Evolutionary conservation across 768 basidiomycete genomes (phyloP), one percentile per base, ranked within the genome.

Genomic region (Trametopsis cervina): DNA sequence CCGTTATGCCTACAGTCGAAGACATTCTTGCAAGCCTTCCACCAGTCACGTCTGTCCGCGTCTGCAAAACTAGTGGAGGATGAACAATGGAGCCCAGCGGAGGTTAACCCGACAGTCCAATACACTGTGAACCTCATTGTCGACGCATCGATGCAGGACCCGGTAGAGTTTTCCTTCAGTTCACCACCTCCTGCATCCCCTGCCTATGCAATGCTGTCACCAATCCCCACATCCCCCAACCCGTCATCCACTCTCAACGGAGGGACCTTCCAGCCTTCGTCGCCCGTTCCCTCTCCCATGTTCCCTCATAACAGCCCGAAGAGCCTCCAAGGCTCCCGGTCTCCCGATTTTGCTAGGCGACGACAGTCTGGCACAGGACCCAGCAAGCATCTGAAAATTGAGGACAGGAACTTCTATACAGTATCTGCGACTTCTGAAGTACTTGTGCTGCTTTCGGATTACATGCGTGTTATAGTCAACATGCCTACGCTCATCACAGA

Each of bases 401-500:
- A n/a, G n/a, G n/a, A 89, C 22, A 75, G 83, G 46, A 72, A 76
- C 17, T 98, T 88, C 69, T 94, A 84, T 58, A 78, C 85, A 17
- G 96, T 99, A 26, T 70, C 78, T 21, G 93, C 94, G 10, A 97
- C 93, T 2, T 70, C 85, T 22, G 79, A 86, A 54, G 81, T 83
- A 21, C 72, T 92, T 10, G 66, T 69, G 15, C 70, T 95, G 2
- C 69, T 97, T 13, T 60, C 81, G 33, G 93, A 97, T 62, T 99
- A 99, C 65, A 70, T 97, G 44, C 79, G 80, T 53, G 75, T 98
- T 37, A 81, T 97, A 42, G 75, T 94, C 53, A 97, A 95, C 61
- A 69, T 97, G 52, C 77, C 86, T 27, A 78, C 89, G 65, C 73
- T 99, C 43, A 93, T 90, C 41, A 96, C 89, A 50, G 95, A 99